These are phyloP conservation scores for Thalassiosira oceanica DNA, from an alignment of 352 stramenopile species.

Conservation along the genomic window DNA sequence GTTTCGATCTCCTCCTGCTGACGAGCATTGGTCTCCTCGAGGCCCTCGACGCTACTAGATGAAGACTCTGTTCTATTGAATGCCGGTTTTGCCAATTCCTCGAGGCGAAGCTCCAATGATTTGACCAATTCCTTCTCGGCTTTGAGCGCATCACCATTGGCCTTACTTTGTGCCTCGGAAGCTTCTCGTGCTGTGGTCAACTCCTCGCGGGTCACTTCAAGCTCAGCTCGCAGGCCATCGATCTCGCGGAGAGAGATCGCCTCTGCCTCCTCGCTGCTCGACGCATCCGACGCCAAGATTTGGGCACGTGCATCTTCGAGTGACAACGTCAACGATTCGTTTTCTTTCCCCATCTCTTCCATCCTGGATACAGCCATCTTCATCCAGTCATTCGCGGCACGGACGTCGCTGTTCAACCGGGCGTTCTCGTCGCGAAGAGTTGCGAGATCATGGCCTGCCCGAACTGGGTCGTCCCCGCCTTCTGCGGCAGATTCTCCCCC, in stretches of 20 bases:
- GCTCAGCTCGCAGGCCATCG: constrained; percentile 22
- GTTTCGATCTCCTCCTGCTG: constrained; percentile 54
- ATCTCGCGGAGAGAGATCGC: constrained; percentile 5
- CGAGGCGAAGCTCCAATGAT: constrained; percentile 46
- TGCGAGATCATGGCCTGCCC: constrained; percentile 9
- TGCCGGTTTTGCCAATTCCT: constrained; percentile 7
- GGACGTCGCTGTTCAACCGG: constrained; percentile 57
- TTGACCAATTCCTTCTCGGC: constrained; percentile 43
- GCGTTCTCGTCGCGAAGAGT: constrained; percentile 63
- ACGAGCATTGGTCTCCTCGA: too few species aligned
- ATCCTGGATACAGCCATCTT: constrained; percentile 71
- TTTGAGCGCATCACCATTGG: constrained; percentile 49
- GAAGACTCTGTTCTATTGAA: too few species aligned
- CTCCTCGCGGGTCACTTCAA: constrained; percentile 14
- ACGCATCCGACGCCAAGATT: background rate
- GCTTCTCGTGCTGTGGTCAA: constrained; percentile 19
- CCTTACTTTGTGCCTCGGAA: constrained; percentile 13
- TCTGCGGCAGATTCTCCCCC: constrained; percentile 23
- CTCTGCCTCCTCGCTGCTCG: background rate
- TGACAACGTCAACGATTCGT: constrained; percentile 20
- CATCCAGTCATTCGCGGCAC: constrained; percentile 79
- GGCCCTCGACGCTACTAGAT: too few species aligned
- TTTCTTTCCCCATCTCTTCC: constrained; percentile 63
- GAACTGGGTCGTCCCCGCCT: constrained; percentile 28
- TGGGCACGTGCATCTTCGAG: constrained; percentile 24